Conservation (phyloP, 495 filamentous ascomycete species). For the Aspergillus heteromorphus region DNA sequence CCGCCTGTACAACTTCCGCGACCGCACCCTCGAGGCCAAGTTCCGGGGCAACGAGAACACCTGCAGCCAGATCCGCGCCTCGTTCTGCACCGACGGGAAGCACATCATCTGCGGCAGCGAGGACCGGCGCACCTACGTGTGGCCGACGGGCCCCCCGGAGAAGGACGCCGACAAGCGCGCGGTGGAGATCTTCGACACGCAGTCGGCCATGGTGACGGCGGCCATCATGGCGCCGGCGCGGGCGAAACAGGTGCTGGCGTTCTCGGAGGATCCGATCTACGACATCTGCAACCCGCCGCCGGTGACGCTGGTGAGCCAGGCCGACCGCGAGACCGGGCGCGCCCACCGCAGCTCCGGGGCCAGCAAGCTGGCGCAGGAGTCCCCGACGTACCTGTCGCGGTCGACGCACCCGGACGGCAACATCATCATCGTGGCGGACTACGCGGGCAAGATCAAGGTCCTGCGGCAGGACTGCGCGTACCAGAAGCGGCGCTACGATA, state of each 20-base stretch:
- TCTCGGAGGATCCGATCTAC: slow-evolving; percentile 86
- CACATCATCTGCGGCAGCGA: slow-evolving; percentile 94
- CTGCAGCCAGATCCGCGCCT: slow-evolving; percentile 86
- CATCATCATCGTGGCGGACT: slow-evolving; percentile 90
- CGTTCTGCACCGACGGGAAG: slow-evolving; percentile 79
- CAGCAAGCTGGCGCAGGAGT: slow-evolving; percentile 52
- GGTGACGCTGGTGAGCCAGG: slow-evolving; percentile 72
- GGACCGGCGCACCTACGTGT: slow-evolving; percentile 83
- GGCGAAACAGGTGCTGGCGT: slow-evolving; percentile 69
- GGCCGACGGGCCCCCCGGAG: slow-evolving; percentile 60
- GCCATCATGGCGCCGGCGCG: slow-evolving; percentile 77
- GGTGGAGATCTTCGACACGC: slow-evolving; percentile 83
- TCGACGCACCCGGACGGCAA: slow-evolving; percentile 76
- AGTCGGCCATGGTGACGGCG: slow-evolving; percentile 80
- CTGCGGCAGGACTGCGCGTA: slow-evolving; percentile 91
- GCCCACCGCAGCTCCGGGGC: slow-evolving; percentile 34
- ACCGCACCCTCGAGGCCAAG: slow-evolving; percentile 81
- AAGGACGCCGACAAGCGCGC: slow-evolving; percentile 74
- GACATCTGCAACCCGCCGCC: slow-evolving; percentile 96
- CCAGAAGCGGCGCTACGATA: slow-evolving; percentile 49
- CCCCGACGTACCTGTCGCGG: slow-evolving; percentile 67
- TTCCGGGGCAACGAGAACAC: slow-evolving; percentile 89
- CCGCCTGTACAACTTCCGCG: slow-evolving; percentile 80
- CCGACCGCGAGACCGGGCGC: slow-evolving; percentile 41
- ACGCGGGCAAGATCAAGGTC: slow-evolving; percentile 82